Conservation (phyloP, 116 monocot genomes). For the Phalaenopsis hybrid region DNA sequence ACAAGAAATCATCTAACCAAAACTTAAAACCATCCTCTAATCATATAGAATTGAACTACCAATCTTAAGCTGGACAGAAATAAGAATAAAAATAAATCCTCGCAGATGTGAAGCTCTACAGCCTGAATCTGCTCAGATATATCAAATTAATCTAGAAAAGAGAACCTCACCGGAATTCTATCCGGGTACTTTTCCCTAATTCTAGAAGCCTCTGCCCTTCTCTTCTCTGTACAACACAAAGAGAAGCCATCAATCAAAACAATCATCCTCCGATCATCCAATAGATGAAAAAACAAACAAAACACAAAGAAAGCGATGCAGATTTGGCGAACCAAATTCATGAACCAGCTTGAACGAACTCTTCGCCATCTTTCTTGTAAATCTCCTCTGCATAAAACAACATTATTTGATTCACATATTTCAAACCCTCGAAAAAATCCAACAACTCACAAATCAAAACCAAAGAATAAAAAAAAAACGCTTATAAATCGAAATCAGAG, state of each 20-base stretch:
- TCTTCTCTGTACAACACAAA: constrained; percentile 15
- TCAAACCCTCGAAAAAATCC: no score
- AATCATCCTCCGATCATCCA: not conserved
- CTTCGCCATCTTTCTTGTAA: constrained; percentile 17
- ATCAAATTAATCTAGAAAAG: not conserved
- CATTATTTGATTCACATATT: no score
- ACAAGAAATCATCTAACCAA: no score
- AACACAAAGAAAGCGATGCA: not conserved
- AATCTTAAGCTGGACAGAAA: no score
- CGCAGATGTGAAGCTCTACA: no score
- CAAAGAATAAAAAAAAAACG: no score
- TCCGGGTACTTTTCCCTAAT: constrained; percentile 29
- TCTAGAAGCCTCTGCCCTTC: constrained; percentile 17
- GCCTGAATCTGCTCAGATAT: no score
- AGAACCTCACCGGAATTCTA: constrained; percentile 24
- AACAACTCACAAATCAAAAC: no score
- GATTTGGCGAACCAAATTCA: constrained; percentile 13
- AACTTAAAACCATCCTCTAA: no score
- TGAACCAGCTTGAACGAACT: constrained; percentile 21
- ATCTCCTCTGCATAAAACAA: not conserved
- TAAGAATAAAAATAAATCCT: no score
- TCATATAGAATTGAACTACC: no score
- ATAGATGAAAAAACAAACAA: not conserved
- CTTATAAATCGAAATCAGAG: no score
- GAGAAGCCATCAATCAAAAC: not conserved